These are phyloP conservation scores for Metarhizium guizhouense DNA, from an alignment of 2,329 filamentous ascomycete species.

Conservation along the genomic window DNA sequence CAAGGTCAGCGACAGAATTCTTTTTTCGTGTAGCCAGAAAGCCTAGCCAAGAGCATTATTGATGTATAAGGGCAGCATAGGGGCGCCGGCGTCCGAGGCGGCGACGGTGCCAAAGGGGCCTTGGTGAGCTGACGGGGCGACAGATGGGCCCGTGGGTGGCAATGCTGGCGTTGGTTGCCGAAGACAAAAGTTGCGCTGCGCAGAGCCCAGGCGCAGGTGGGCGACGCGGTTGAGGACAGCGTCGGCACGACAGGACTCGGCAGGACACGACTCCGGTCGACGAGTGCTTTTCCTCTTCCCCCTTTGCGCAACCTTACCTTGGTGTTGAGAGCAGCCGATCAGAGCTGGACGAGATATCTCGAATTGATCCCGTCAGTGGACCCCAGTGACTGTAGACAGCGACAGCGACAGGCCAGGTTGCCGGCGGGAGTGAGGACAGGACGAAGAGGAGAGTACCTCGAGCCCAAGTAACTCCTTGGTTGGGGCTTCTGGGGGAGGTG, in stretches of 20 bases:
- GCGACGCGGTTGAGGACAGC: constrained; percentile 1
- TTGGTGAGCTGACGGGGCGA: background rate
- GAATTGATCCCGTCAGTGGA: constrained; percentile 2
- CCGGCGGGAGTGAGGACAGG: constrained; percentile 13
- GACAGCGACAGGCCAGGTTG: constrained; percentile 8
- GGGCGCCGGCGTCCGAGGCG: background rate
- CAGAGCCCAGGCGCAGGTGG: background rate
- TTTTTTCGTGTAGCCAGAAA: background rate
- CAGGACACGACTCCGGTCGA: constrained; percentile 2
- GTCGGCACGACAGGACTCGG: background rate
- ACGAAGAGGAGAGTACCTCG: constrained; percentile 24
- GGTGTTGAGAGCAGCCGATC: constrained; percentile 4
- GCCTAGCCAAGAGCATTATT: background rate
- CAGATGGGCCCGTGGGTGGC: constrained; percentile 1
- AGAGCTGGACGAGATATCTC: constrained; percentile 1
- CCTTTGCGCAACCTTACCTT: constrained; percentile 5
- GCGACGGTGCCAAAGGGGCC: too few relatives aligned
- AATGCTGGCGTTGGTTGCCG: constrained; percentile 5
- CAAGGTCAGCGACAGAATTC: background rate
- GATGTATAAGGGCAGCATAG: too few relatives aligned
- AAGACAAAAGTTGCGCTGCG: background rate
- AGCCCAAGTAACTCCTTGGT: constrained; percentile 29
- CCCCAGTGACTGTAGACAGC: constrained; percentile 7
- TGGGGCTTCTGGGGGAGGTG: constrained; percentile 17
- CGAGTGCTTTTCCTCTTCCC: background rate